Evolutionary conservation across 1,139 yeast species (phyloP).

Genomic region (Suhomyces kunorum): DNA sequence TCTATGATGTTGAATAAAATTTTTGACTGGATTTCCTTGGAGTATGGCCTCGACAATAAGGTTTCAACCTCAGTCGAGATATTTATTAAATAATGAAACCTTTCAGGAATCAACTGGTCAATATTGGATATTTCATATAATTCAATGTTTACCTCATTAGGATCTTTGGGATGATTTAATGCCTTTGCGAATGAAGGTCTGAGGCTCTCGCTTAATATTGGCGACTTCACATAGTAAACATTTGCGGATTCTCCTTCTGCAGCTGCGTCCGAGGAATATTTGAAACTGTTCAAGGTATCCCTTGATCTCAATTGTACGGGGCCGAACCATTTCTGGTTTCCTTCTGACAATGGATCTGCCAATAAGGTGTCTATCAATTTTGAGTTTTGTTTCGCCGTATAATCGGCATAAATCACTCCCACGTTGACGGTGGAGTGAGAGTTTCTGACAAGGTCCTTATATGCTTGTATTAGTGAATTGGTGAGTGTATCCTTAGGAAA

Average conservation of each 20-base stretch:
- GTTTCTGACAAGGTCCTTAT: constrained; percentile 9
- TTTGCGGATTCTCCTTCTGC: constrained; percentile 1
- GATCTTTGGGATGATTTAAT: not conserved
- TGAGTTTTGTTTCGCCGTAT: constrained; percentile 22
- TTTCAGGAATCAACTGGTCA: constrained; percentile 6
- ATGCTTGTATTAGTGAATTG: constrained; percentile 20
- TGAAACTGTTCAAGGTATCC: constrained; percentile 22
- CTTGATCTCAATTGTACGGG: constrained; percentile 26
- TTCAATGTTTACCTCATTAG: constrained; percentile 25
- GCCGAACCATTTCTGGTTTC: constrained; percentile 35
- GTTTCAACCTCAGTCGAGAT: constrained; percentile 31
- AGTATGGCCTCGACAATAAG: constrained; percentile 16
- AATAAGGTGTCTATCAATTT: constrained; percentile 38
- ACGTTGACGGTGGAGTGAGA: constrained; percentile 22
- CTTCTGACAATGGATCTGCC: constrained; percentile 46
- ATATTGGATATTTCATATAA: constrained; percentile 34
- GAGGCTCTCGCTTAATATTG: constrained; percentile 33
- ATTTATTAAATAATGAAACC: constrained; percentile 34
- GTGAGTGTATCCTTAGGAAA: constrained; percentile 33
- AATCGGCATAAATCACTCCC: constrained; percentile 33
- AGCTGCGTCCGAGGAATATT: constrained; percentile 16
- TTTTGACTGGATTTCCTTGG: constrained; percentile 24
- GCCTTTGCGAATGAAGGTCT: constrained; percentile 26
- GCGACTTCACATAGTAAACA: constrained; percentile 31
- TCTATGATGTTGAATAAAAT: constrained; percentile 42